Evolutionary conservation across 2,329 filamentous ascomycete species (phyloP).

Genomic region (Hymenoscyphus infarciens): DNA sequence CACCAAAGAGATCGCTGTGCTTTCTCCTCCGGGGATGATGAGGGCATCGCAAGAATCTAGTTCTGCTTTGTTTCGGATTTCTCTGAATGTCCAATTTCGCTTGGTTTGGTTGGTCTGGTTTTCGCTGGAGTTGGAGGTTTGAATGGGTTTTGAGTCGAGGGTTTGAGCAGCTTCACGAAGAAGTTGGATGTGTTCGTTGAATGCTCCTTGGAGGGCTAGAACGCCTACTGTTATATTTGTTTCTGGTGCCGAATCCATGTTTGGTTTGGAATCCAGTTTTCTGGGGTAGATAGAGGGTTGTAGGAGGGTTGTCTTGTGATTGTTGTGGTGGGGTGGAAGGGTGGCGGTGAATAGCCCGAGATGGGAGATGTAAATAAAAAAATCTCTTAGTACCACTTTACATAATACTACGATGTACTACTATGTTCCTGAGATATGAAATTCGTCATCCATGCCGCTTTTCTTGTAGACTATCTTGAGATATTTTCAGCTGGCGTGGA

Average conservation of each 20-base stretch:
- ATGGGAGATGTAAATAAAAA: background rate
- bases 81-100: slow-evolving; percentile 51
- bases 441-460: too few relatives aligned
- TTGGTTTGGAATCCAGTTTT: background rate
- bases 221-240: slow-evolving; percentile 53
- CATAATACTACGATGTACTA: too few relatives aligned
- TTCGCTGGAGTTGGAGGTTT: too few relatives aligned
- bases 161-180: slow-evolving; percentile 63
- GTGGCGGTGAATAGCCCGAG: background rate
- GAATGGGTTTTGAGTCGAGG: too few relatives aligned
- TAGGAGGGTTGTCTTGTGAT: background rate
- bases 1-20: slow-evolving; percentile 87
- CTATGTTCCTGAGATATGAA: too few relatives aligned
- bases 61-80: slow-evolving; percentile 74
- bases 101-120: background rate
- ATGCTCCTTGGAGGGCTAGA: slow-evolving; percentile 83
- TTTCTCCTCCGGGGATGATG: slow-evolving; percentile 91
- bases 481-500: too few relatives aligned
- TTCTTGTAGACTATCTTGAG: too few relatives aligned
- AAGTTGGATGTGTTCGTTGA: slow-evolving; percentile 80
- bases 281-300: background rate
- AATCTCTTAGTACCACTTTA: too few relatives aligned
- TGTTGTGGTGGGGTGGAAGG: background rate
- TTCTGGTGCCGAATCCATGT: background rate
- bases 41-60: slow-evolving; percentile 74